These are phyloP conservation scores for Amanita polypyramis DNA, from an alignment of 768 basidiomycete species.

Conservation along the genomic window DNA sequence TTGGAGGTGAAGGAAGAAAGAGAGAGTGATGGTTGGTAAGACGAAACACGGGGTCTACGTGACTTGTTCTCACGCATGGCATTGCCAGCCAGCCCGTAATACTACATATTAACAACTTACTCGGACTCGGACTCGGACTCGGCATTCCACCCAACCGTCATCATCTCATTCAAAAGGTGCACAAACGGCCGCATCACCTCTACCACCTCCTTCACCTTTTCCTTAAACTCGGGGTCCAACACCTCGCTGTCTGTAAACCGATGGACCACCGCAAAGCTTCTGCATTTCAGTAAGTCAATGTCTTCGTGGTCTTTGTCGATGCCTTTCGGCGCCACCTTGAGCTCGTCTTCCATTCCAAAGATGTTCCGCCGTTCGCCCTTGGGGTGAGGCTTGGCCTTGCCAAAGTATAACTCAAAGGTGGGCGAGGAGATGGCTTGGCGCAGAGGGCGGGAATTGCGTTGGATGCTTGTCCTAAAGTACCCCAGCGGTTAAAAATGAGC, in stretches of 20 bases:
- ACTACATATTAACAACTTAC: no score
- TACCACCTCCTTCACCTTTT: constrained; percentile 44
- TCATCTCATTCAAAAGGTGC: constrained; percentile 68
- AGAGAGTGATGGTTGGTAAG: constrained; percentile 8
- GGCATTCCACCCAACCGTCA: constrained; percentile 50
- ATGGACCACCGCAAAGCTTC: constrained; percentile 62
- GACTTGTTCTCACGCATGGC: neutral
- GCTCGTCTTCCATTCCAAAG: constrained; percentile 79
- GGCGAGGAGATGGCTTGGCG: constrained; percentile 56
- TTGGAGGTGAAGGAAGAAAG: neutral
- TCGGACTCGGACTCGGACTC: constrained; percentile 37
- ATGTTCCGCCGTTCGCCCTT: constrained; percentile 62
- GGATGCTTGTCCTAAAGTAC: constrained; percentile 45
- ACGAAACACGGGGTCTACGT: neutral
- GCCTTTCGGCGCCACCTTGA: constrained; percentile 90
- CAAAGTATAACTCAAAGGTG: constrained; percentile 71
- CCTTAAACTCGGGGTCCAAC: constrained; percentile 51
- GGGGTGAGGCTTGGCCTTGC: constrained; percentile 49
- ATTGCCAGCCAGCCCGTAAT: constrained; percentile 13
- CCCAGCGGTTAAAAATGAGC: neutral
- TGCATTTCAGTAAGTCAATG: constrained; percentile 84
- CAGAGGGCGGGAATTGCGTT: constrained; percentile 48
- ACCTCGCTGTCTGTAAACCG: constrained; percentile 68
- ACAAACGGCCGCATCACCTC: constrained; percentile 63
- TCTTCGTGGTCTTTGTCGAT: constrained; percentile 82